phyloP scores from a whole-genome alignment of 768 basidiomycete species.

The Pisolithus marmoratus region DNA sequence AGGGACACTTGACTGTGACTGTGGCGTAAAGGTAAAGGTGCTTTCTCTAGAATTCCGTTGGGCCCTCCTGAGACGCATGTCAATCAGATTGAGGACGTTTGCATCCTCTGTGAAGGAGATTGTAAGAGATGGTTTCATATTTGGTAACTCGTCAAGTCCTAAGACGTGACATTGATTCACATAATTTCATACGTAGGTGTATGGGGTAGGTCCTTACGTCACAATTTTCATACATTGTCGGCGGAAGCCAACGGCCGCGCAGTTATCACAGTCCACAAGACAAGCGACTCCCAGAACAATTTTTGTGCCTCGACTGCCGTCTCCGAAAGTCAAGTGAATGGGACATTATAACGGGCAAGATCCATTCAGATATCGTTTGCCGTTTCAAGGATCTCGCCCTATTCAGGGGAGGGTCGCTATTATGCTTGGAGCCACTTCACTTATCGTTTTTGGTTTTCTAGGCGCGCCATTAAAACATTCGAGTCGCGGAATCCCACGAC shows the following conservation, averaged over 20 bases:
- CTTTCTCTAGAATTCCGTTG: constrained; percentile 8
- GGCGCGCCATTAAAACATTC: constrained; percentile 66
- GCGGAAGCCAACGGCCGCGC: background rate
- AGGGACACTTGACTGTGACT: constrained; percentile 58
- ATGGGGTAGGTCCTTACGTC: constrained; percentile 28
- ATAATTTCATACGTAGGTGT: constrained; percentile 23
- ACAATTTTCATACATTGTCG: background rate
- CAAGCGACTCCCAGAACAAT: constrained; percentile 50
- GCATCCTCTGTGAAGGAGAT: constrained; percentile 63
- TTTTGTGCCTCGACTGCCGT: constrained; percentile 75
- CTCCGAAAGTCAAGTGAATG: constrained; percentile 60
- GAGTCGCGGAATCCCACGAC: constrained; percentile 44
- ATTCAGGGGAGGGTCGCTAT: constrained; percentile 46
- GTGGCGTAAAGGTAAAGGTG: constrained; percentile 47
- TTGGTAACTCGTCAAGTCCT: constrained; percentile 45
- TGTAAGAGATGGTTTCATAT: constrained; percentile 72
- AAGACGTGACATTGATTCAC: background rate
- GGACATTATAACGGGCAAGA: constrained; percentile 57
- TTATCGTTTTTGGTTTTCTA: constrained; percentile 17
- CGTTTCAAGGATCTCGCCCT: constrained; percentile 66
- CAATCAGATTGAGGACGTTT: constrained; percentile 49
- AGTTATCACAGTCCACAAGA: constrained; percentile 64
- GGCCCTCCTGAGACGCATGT: background rate
- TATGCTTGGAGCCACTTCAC: background rate
- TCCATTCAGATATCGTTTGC: constrained; percentile 50